Evolutionary conservation across 139 green algal species (phyloP), one percentile per base, ranked within the genome.

Genomic region (Chlamydomonas eustigma): DNA sequence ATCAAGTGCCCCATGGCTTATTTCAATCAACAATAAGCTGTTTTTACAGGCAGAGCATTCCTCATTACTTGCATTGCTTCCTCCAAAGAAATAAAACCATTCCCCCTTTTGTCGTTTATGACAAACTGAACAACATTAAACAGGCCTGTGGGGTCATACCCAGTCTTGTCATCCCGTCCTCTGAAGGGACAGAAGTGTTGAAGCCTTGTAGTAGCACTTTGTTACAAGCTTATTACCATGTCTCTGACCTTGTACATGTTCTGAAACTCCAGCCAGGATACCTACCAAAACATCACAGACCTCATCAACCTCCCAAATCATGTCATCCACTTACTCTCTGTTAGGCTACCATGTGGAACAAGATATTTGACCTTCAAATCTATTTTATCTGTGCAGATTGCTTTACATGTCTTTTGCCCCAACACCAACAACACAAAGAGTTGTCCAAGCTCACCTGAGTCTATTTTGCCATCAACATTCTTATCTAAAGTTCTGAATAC

Each of bases 301-400:
- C 80, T 98, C 94, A 73, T 98, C 94, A n/a, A 96, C 93, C 78
- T 98, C 94, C 94, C 94, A 98, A 66, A 98, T 97, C 85, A 98
- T 96, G 84, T 97, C 92, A 65, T 97, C 90, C 25, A 97, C 84
- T 36, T 97, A 93, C 1, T 84, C 78, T 36, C 90, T 86, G 65
- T 90, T 93, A 2, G 86, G 83, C 52, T 75, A 38, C 68, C 32
- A 68, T 4, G 22, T 58, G 44, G 44, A 22, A 22, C 44, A 22
- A 12, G 22, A 28, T 12, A 58, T 58, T 58, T 22, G 22, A 58
- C 22, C 44, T n/a, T n/a, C n/a, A n/a, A n/a, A n/a, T n/a, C n/a
- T n/a, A n/a, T n/a, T n/a, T n/a, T n/a, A n/a, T n/a, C n/a, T n/a
- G n/a, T n/a, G n/a, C n/a, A n/a, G n/a, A n/a, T n/a, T n/a, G n/a